Evolutionary conservation across 768 basidiomycete species (phyloP).

Genomic region (Psilocybe azurescens): DNA sequence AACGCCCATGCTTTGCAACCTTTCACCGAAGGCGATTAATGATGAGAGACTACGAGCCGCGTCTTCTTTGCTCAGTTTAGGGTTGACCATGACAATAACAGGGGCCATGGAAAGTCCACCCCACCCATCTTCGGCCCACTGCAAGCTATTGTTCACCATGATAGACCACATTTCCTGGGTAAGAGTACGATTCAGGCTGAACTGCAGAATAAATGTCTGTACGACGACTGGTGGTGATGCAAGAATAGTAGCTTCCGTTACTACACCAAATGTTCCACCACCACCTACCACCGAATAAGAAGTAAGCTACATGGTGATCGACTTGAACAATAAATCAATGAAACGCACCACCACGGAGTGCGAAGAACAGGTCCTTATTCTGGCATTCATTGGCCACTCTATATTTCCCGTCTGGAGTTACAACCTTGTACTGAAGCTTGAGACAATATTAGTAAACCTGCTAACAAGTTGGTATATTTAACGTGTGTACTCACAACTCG

Average conservation of each 20-base stretch:
- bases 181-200: conserved; percentile 14
- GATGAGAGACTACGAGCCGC: conserved; percentile 47
- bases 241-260: conserved; percentile 30
- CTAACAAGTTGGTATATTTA: not conserved
- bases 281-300: conserved; percentile 23
- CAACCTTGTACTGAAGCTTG: conserved; percentile 51
- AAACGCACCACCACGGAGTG: conserved; percentile 44
- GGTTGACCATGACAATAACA: conserved; percentile 50
- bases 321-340: not conserved
- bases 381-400: conserved; percentile 52
- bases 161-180: conserved; percentile 44
- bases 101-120: conserved; percentile 45
- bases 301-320: not conserved
- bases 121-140: conserved; percentile 53
- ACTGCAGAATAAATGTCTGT: conserved; percentile 6
- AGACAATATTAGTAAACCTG: not conserved
- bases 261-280: conserved; percentile 53
- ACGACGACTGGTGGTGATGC: conserved; percentile 11
- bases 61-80: conserved; percentile 38
- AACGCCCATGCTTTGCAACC: conserved; percentile 27
- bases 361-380: conserved; percentile 57
- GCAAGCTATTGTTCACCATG: conserved; percentile 41
- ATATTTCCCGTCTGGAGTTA: conserved; percentile 54
- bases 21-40: conserved; percentile 41
- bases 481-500: conserved; percentile 38